Conservation (phyloP, 2,329 filamentous ascomycete species). For the Sporothrix variecibatus region DNA sequence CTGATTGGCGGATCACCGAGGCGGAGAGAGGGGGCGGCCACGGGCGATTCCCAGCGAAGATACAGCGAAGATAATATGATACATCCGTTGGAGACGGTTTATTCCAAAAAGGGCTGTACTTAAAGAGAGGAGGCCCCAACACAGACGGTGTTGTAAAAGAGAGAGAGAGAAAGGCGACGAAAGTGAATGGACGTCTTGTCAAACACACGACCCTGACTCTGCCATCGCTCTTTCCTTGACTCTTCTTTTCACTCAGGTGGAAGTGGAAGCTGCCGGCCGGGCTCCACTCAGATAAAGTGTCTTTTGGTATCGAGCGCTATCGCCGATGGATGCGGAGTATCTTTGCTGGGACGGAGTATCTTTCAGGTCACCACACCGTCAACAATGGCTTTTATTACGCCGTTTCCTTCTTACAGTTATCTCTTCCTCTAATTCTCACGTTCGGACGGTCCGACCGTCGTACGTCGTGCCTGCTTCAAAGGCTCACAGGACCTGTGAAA, state of each 20-base stretch:
- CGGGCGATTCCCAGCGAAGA: slow-evolving; percentile 13
- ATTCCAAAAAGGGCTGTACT: neutral
- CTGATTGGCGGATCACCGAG: neutral
- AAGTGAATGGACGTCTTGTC: neutral
- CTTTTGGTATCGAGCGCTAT: neutral
- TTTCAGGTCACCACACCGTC: slow-evolving; percentile 12
- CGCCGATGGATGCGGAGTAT: slow-evolving; percentile 17
- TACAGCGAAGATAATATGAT: neutral
- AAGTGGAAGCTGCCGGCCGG: neutral
- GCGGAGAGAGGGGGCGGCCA: neutral
- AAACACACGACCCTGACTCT: neutral
- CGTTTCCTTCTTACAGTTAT: neutral
- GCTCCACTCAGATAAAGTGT: neutral
- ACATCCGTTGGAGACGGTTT: neutral
- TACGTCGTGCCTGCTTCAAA: neutral
- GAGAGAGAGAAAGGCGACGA: neutral
- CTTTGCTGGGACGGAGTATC: slow-evolving; percentile 16
- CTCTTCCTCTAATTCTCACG: neutral
- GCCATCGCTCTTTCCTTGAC: neutral
- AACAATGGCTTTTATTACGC: neutral
- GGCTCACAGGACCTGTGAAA: neutral
- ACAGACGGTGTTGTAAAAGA: neutral
- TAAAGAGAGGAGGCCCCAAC: neutral
- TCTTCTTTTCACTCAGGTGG: neutral
- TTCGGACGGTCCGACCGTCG: neutral